Conservation (phyloP, 2,329 filamentous ascomycete genomes). For the Exophiala calicioides region DNA sequence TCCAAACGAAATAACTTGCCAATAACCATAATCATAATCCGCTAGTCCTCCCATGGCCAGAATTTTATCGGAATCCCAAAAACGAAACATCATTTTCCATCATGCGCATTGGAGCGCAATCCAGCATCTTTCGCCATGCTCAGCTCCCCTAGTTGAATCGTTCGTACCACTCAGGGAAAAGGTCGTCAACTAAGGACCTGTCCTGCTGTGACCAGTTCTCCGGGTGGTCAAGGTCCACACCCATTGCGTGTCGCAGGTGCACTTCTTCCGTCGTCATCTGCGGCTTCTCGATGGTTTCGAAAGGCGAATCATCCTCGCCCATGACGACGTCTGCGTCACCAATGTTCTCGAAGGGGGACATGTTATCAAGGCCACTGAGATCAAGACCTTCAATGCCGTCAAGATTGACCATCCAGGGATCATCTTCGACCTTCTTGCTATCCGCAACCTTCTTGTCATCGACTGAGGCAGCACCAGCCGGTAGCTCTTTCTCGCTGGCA, state of each 20-base stretch:
- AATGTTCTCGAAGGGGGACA: constrained; percentile 24
- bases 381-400: constrained; percentile 26
- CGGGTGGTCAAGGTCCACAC: constrained; percentile 20
- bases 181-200: constrained; percentile 15
- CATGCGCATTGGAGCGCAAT: no score
- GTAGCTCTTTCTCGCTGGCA: constrained; percentile 22
- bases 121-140: no score
- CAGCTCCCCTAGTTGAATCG: no score
- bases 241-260: constrained; percentile 14
- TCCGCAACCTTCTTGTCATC: constrained; percentile 12
- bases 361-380: constrained; percentile 20
- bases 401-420: constrained; percentile 25
- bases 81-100: no score
- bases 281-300: constrained; percentile 22
- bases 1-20: no score
- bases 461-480: constrained; percentile 2
- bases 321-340: constrained; percentile 21
- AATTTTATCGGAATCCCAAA: no score
- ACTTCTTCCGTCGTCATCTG: constrained; percentile 11
- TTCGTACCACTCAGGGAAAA: constrained; percentile 7
- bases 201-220: constrained; percentile 19
- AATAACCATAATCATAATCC: no score
- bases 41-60: no score
- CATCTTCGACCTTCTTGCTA: constrained; percentile 19
- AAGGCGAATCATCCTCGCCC: constrained; percentile 20